phyloP scores from a whole-genome alignment of 441 rosid species.

The Populus tomentosa region DNA sequence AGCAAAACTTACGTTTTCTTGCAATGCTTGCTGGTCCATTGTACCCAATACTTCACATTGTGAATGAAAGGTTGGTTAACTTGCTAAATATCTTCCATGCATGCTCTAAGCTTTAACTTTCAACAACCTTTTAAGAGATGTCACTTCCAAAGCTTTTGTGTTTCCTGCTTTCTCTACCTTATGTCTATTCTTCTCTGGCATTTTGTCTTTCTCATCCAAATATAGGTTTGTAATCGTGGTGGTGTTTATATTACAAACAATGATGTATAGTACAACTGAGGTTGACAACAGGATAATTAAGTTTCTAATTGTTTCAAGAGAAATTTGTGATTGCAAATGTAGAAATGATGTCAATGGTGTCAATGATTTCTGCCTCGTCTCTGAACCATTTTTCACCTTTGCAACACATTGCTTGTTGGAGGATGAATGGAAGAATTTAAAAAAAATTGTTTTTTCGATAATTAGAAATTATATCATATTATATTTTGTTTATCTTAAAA shows the following conservation, averaged over 20 bases:
- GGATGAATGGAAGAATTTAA: background rate
- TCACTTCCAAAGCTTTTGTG: slow-evolving; percentile 13
- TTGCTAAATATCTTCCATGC: slow-evolving; percentile 6
- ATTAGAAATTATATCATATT: background rate
- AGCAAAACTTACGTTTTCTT: slow-evolving; percentile 56
- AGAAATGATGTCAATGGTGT: background rate
- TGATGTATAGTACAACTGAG: background rate
- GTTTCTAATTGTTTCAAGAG: background rate
- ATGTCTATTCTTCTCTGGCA: background rate
- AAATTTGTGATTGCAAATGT: background rate
- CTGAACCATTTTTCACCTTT: background rate
- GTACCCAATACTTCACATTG: slow-evolving; percentile 65
- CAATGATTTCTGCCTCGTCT: background rate
- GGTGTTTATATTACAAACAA: background rate
- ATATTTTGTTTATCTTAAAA: too few relatives aligned
- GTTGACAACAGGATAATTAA: background rate
- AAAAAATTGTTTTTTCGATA: too few relatives aligned
- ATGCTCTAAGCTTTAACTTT: background rate
- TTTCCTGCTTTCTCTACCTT: background rate
- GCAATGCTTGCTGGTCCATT: slow-evolving; percentile 82
- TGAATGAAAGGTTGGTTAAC: slow-evolving; percentile 64
- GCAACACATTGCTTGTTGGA: background rate
- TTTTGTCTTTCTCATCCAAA: background rate
- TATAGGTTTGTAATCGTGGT: background rate
- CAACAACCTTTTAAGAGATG: background rate